Conservation (phyloP, 768 basidiomycete genomes). For the Lentinula raphanica region DNA sequence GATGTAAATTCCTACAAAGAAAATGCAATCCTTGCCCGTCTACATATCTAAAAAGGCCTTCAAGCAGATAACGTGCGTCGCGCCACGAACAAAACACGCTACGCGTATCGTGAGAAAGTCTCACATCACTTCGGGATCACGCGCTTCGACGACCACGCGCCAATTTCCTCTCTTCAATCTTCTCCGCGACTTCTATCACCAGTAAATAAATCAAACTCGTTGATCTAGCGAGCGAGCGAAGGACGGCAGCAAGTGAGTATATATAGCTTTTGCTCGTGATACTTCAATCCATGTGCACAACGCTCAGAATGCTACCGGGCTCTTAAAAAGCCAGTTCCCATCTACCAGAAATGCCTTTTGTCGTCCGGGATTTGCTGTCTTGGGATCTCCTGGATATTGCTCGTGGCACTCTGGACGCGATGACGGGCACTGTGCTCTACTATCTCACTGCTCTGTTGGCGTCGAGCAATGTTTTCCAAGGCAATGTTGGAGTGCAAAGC, state of each 20-base stretch:
- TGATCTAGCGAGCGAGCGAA: neutral
- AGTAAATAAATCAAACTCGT: neutral
- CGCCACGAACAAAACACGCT: no score
- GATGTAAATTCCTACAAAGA: no score
- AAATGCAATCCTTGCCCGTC: no score
- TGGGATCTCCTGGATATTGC: constrained; percentile 33
- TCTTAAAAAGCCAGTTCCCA: neutral
- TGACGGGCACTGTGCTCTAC: constrained; percentile 31
- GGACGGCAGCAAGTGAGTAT: neutral
- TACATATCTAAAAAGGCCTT: no score
- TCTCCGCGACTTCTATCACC: no score
- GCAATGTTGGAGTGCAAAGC: constrained; percentile 21
- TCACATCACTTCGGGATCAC: no score
- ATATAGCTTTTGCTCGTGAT: neutral
- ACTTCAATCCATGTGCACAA: neutral
- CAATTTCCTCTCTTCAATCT: no score
- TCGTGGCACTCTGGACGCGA: constrained; percentile 30
- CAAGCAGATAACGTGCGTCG: no score
- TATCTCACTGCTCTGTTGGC: constrained; percentile 41
- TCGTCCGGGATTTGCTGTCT: constrained; percentile 22
- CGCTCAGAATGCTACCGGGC: neutral
- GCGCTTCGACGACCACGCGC: no score
- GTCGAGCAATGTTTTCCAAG: constrained; percentile 24
- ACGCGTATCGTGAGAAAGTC: no score
- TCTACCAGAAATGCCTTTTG: constrained; percentile 25